phyloP scores from a whole-genome alignment of 2,329 filamentous ascomycete genomes.

The Orbilia brochopaga region DNA sequence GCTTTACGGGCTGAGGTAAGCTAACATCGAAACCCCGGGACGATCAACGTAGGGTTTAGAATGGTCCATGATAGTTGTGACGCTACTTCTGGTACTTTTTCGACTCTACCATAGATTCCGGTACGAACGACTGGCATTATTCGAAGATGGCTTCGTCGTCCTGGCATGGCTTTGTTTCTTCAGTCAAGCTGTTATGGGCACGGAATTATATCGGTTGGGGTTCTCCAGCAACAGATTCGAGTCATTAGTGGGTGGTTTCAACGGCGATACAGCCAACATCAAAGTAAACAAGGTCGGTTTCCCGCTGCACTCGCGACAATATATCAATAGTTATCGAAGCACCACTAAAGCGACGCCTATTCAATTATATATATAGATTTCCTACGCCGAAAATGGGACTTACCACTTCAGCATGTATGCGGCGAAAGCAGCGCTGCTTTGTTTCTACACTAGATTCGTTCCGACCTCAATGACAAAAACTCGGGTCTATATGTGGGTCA shows the following conservation, averaged over 20 bases:
- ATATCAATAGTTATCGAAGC: too few species aligned
- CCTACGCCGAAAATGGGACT: conserved; percentile 34
- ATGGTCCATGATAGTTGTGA: conserved; percentile 43
- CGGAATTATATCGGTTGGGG: conserved; percentile 18
- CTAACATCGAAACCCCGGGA: conserved; percentile 10
- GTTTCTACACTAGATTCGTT: conserved; percentile 35
- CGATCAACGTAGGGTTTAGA: conserved; percentile 45
- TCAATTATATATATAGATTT: conserved; percentile 14
- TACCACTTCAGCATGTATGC: conserved; percentile 45
- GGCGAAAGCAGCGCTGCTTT: conserved; percentile 39
- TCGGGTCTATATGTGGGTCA: conserved; percentile 29
- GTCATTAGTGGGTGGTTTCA: neutral
- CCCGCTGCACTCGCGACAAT: neutral
- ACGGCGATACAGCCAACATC: neutral
- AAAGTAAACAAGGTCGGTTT: conserved; percentile 26
- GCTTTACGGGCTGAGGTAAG: neutral
- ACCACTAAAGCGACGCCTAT: too few species aligned
- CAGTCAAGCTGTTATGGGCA: conserved; percentile 24
- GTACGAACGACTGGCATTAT: conserved; percentile 20
- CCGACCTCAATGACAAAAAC: conserved; percentile 36
- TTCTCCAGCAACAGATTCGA: conserved; percentile 27
- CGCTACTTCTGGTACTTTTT: conserved; percentile 21
- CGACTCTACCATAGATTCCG: conserved; percentile 31
- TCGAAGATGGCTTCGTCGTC: conserved; percentile 43
- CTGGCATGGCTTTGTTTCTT: conserved; percentile 37